These are phyloP conservation scores for Excoecaria cochinchinensis DNA, from an alignment of 345 rosid species.

Conservation along the genomic window DNA sequence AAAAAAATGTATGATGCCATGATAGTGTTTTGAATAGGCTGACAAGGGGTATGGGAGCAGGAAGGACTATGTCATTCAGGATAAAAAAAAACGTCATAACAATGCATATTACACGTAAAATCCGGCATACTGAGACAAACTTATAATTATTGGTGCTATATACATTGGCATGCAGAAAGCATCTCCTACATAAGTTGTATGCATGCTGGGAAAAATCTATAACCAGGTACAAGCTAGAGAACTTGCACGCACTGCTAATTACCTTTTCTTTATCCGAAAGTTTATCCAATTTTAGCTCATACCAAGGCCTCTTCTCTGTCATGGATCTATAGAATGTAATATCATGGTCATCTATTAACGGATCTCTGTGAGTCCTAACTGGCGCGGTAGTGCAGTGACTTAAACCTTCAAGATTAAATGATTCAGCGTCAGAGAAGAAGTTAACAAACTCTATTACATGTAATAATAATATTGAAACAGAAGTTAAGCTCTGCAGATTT, in stretches of 20 bases:
- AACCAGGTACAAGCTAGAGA: neutral
- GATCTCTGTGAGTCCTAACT: slow-evolving; percentile 26
- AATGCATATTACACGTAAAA: neutral
- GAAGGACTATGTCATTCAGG: neutral
- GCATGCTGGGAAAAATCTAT: neutral
- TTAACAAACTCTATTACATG: slow-evolving; percentile 3
- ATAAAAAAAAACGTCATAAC: neutral
- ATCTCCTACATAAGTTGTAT: neutral
- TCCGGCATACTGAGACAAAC: neutral
- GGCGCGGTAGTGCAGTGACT: slow-evolving; percentile 66
- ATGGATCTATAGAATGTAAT: slow-evolving; percentile 55
- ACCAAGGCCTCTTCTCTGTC: slow-evolving; percentile 61
- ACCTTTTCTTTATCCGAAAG: slow-evolving; percentile 88
- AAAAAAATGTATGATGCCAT: neutral
- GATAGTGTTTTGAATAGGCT: slow-evolving; percentile 1
- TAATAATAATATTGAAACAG: neutral
- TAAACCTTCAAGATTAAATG: slow-evolving; percentile 54
- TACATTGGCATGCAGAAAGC: neutral
- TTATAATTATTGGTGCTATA: neutral
- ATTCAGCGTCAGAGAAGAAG: slow-evolving; percentile 24
- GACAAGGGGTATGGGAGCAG: neutral
- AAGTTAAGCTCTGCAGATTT: neutral
- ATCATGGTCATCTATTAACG: slow-evolving; percentile 44
- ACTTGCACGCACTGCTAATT: slow-evolving; percentile 15
- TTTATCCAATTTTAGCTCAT: slow-evolving; percentile 63